phyloP scores from a whole-genome alignment of 805 yeast genomes.

The Candida verbasci region DNA sequence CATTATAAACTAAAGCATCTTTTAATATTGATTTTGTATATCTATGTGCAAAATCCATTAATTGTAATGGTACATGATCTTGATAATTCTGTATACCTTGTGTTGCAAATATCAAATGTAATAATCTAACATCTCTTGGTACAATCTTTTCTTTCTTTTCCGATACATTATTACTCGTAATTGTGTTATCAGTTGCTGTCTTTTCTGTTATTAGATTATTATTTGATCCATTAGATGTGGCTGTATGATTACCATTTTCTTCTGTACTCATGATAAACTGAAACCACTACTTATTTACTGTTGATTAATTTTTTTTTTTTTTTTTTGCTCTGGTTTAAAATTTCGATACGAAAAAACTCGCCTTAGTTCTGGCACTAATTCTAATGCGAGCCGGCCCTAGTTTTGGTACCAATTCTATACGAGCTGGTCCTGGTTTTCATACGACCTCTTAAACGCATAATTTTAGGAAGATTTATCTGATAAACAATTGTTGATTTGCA shows the following conservation, averaged over 20 bases:
- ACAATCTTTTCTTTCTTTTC: conserved; percentile 24
- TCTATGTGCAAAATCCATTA: conserved; percentile 93
- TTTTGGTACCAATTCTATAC: no score
- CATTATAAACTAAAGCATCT: conserved; percentile 86
- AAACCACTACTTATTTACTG: neutral
- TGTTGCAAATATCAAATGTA: conserved; percentile 88
- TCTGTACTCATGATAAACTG: conserved; percentile 1
- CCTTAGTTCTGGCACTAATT: no score
- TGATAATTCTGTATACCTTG: conserved; percentile 90
- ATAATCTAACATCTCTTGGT: conserved; percentile 88
- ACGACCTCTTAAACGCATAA: no score
- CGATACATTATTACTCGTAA: neutral
- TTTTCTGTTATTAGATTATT: neutral
- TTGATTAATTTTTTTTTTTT: no score
- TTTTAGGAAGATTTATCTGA: no score
- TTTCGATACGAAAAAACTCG: no score
- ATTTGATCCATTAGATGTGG: neutral
- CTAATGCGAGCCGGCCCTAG: no score
- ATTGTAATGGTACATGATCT: conserved; percentile 91
- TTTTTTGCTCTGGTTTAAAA: no score
- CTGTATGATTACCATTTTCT: neutral
- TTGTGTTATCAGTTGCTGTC: neutral
- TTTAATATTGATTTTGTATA: conserved; percentile 83
- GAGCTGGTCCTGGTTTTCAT: no score
- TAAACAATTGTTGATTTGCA: no score